A percentile compares a stretch with the other conserved stretches of the same genome.
phyloP scores from a whole-genome alignment of 2,329 filamentous ascomycete species.

The Alternaria infectoria region DNA sequence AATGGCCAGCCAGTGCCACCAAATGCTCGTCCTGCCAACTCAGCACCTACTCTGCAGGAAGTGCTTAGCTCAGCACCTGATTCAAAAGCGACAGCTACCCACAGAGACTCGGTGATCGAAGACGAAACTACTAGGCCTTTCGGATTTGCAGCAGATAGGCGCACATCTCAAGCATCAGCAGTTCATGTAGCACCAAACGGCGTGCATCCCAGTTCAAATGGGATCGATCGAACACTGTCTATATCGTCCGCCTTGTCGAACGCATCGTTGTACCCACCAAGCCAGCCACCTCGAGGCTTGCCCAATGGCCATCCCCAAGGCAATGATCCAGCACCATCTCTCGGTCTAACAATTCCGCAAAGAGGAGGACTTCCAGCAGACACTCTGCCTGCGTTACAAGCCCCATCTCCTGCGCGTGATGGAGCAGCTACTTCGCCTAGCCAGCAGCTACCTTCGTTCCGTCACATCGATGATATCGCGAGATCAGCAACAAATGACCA shows the following conservation, averaged over 20 bases:
- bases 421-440: constrained; percentile 35
- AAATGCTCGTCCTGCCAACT: constrained; percentile 13
- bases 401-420: constrained; percentile 39
- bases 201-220: constrained; percentile 7
- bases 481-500: constrained; percentile 42
- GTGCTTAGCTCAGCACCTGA: constrained; percentile 17
- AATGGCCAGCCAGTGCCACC: constrained; percentile 5
- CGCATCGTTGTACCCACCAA: constrained; percentile 14
- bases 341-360: too few species aligned
- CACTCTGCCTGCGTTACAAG: constrained; percentile 47
- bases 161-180: constrained; percentile 16
- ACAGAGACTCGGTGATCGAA: constrained; percentile 26
- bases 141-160: constrained; percentile 14
- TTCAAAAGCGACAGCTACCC: constrained; percentile 16
- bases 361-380: constrained; percentile 33
- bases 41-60: constrained; percentile 26
- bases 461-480: constrained; percentile 43
- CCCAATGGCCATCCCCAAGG: constrained; percentile 29
- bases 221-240: constrained; percentile 4
- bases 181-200: constrained; percentile 7
- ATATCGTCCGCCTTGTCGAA: constrained; percentile 13
- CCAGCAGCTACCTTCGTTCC: constrained; percentile 43
- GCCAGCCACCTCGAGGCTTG: constrained; percentile 24
- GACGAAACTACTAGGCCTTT: constrained; percentile 14
- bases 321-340: constrained; percentile 11